Evolutionary conservation across 1,139 yeast genomes (phyloP), one percentile per base, ranked within the genome.

Genomic region (Kurtzmaniella quercitrusa): DNA sequence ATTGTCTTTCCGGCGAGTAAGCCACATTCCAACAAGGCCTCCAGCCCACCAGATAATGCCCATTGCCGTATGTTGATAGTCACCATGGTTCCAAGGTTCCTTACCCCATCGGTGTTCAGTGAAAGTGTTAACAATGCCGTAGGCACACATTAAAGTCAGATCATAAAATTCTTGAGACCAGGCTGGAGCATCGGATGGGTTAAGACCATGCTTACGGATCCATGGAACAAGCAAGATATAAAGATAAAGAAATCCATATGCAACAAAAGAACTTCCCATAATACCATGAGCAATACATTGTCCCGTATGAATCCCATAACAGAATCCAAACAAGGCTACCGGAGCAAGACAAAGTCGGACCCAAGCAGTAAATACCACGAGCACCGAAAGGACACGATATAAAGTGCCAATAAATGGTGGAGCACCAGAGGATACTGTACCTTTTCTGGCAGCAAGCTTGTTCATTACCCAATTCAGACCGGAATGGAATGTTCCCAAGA

Each of bases 21-120:
- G 65, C 62, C 77, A 85, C 52, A 91, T 71, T 0, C 98, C 98
- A 18, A 88, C 65, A 50, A 88, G 67, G 2, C 97, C 98, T 40
- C 96, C 95, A 44, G 88, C 80, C 94, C 96, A 89, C 95, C 97
- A 91, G 34, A 91, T 75, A 45, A 91, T 85, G 2, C 98, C 98
- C 96, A 91, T 88, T 21, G 95, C 79, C 0, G 98, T 88, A 61
- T 89, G 97, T 64, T 89, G 96, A 59, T 84, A 88, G 59, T 86
- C 95, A 3, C 95, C 94, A 71, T 87, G 94, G 40, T 77, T 74
- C 98, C 98, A 91, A 8, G 71, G 78, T 57, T 88, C 93, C 38
- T 61, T 60, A 30, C 95, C 95, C 97, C 97, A 89, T 49, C 97
- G 70, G 61, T 91, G 98, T 61, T 91, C 98, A 1, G 98, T 91